Percentiles rank a stretch among this genome's conserved stretches.
Conservation (phyloP, 306 rosid genomes). For the Inga leiocalycina region DNA sequence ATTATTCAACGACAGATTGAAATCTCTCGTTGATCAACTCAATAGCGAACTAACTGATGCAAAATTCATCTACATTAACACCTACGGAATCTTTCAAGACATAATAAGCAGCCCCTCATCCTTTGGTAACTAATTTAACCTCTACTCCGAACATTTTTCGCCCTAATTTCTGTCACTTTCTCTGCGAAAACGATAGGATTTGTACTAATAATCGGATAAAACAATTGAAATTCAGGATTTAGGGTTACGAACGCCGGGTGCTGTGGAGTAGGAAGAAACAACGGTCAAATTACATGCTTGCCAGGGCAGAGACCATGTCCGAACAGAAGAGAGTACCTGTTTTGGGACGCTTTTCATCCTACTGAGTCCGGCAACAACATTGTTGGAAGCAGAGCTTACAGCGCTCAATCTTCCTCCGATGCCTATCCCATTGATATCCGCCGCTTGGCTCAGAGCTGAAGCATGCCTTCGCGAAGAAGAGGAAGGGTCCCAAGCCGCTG, state of each 20-base stretch:
- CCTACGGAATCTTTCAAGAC: conserved; percentile 76
- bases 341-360: conserved; percentile 98
- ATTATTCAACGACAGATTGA: conserved; percentile 71
- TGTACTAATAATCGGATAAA: not conserved
- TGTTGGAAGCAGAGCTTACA: conserved; percentile 69
- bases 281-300: conserved; percentile 88
- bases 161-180: not conserved
- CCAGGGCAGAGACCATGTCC: conserved; percentile 79
- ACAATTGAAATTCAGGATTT: conserved; percentile 57
- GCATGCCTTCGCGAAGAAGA: not conserved
- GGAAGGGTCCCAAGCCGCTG: not conserved
- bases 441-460: conserved; percentile 62
- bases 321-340: conserved; percentile 67
- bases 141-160: not conserved
- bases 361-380: conserved; percentile 69
- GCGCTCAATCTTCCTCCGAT: conserved; percentile 66
- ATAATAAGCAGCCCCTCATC: conserved; percentile 61
- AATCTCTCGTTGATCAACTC: conserved; percentile 57
- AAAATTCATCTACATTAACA: conserved; percentile 67
- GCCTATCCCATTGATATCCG: conserved; percentile 81
- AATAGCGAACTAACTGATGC: conserved; percentile 63
- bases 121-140: conserved; percentile 52
- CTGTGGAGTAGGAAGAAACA: conserved; percentile 94
- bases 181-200: not conserved
- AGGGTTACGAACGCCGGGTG: conserved; percentile 65